Evolutionary conservation across 371 early-diverging fungal species (phyloP).

Genomic region (Mucor piriformis): DNA sequence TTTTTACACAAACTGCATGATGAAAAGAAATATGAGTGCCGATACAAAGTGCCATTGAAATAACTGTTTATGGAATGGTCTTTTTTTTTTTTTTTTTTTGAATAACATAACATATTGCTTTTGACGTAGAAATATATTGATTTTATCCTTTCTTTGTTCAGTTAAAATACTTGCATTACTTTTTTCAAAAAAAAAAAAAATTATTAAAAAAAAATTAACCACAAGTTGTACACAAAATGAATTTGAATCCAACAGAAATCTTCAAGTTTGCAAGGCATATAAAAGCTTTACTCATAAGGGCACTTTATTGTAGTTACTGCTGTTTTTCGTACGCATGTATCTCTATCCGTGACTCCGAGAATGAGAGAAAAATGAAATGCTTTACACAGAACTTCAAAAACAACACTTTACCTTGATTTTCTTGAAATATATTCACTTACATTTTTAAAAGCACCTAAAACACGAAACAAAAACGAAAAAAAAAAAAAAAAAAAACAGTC

Average conservation of each 20-base stretch:
- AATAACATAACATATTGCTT: no score
- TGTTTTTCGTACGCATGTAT: slow-evolving; percentile 4
- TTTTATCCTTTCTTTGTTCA: no score
- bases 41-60: background rate
- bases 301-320: slow-evolving; percentile 24
- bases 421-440: background rate
- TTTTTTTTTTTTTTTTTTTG: no score
- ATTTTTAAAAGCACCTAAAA: background rate
- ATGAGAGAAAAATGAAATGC: background rate
- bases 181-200: background rate
- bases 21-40: no score
- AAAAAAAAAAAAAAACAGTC: background rate
- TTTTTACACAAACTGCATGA: no score
- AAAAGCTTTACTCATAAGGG: slow-evolving; percentile 13
- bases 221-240: slow-evolving; percentile 1
- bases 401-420: background rate
- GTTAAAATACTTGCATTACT: no score
- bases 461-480: no score
- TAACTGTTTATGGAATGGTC: background rate
- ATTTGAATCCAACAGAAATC: background rate
- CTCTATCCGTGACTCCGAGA: slow-evolving; percentile 23
- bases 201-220: background rate
- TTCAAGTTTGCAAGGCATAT: background rate
- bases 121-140: no score
- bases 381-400: background rate